A percentile compares a stretch with the other conserved stretches of the same genome.
Conservation (phyloP, 2,329 filamentous ascomycete species). For the Aureobasidium sp. region DNA sequence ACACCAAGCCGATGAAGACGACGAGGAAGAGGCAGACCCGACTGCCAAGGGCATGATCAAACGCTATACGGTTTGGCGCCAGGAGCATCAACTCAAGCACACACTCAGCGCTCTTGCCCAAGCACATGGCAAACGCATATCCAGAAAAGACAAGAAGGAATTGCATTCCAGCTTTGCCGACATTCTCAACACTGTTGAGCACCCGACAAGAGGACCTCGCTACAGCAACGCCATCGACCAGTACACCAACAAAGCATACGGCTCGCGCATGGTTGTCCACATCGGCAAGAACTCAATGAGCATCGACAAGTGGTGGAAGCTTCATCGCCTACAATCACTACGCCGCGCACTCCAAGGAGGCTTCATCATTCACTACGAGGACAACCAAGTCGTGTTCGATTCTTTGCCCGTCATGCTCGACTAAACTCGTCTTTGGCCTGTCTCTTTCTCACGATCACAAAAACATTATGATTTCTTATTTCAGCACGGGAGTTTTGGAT, state of each 20-base stretch:
- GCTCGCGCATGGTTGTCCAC: constrained; percentile 55
- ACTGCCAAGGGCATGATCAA: constrained; percentile 47
- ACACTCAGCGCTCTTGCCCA: constrained; percentile 52
- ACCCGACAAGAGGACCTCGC: constrained; percentile 56
- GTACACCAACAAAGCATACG: constrained; percentile 51
- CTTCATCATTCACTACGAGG: constrained; percentile 54
- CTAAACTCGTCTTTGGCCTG: neutral
- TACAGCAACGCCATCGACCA: constrained; percentile 56
- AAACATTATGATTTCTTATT: neutral
- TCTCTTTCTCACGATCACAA: neutral
- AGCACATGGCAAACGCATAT: constrained; percentile 51
- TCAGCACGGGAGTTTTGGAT: neutral
- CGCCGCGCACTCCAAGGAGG: constrained; percentile 53
- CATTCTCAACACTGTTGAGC: constrained; percentile 56
- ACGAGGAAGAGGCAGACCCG: constrained; percentile 34
- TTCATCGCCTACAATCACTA: constrained; percentile 53
- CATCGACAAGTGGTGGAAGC: constrained; percentile 68
- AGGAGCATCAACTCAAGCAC: constrained; percentile 51
- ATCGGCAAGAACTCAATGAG: constrained; percentile 51
- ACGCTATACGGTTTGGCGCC: constrained; percentile 59
- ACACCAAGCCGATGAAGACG: constrained; percentile 31
- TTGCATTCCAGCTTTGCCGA: constrained; percentile 59
- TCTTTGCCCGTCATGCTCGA: constrained; percentile 40
- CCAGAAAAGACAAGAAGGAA: constrained; percentile 57
- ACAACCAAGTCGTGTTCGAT: constrained; percentile 52